Conservation (phyloP, 306 rosid species). For the Corylus heterophylla region DNA sequence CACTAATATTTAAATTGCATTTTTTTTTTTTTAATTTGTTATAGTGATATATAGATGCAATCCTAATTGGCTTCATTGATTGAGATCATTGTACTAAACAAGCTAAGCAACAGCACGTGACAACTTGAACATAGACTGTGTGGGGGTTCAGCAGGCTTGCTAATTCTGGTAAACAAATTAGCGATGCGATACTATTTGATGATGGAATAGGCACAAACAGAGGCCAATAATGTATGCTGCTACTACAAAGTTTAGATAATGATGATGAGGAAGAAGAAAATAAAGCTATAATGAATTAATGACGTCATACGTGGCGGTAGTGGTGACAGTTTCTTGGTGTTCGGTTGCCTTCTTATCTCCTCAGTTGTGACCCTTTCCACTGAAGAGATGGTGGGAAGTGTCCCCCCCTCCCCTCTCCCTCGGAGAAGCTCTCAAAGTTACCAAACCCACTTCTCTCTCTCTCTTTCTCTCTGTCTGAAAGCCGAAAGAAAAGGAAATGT, state of each 20-base stretch:
- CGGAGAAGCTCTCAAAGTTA: background rate
- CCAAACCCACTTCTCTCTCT: conserved; percentile 15
- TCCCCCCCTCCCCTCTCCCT: background rate
- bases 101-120: background rate
- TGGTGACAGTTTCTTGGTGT: conserved; percentile 37
- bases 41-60: too few species aligned
- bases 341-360: conserved; percentile 17
- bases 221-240: conserved; percentile 15
- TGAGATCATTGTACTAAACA: too few species aligned
- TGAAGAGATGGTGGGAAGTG: conserved; percentile 9
- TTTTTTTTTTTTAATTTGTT: too few species aligned
- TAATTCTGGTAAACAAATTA: background rate
- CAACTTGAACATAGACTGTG: background rate
- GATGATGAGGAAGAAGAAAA: conserved; percentile 9
- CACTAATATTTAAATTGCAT: too few species aligned
- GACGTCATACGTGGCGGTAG: conserved; percentile 4
- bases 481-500: background rate
- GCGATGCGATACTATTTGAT: background rate
- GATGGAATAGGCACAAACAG: conserved; percentile 13
- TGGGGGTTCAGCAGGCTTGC: background rate
- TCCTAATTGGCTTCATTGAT: too few species aligned
- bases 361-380: conserved; percentile 17
- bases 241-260: background rate
- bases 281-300: background rate
- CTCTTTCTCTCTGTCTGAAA: background rate